Conservation (phyloP, 768 basidiomycete genomes). For the Auricularia heimuer region DNA sequence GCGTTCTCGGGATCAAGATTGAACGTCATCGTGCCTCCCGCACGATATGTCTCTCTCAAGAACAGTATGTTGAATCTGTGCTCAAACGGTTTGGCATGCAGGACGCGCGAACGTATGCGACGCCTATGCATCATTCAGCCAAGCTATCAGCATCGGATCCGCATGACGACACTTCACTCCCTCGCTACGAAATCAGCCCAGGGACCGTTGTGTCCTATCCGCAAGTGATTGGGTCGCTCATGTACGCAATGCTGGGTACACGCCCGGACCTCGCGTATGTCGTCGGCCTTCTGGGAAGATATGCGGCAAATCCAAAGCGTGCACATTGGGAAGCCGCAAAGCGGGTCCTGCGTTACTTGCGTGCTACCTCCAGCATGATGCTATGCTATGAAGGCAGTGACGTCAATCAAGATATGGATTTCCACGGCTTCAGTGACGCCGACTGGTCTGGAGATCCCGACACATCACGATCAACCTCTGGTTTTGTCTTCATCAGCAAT, state of each 20-base stretch:
- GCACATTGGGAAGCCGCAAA: slow-evolving; percentile 10
- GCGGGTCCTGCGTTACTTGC: slow-evolving; percentile 10
- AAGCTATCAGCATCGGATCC: not conserved
- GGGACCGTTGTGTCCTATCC: slow-evolving; percentile 5
- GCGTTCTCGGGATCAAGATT: not conserved
- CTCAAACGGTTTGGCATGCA: slow-evolving; percentile 6
- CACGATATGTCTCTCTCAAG: slow-evolving; percentile 1
- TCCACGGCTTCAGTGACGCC: slow-evolving; percentile 4
- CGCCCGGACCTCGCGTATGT: slow-evolving; percentile 9
- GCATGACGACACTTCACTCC: not conserved
- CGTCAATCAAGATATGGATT: not conserved
- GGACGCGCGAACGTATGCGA: not conserved
- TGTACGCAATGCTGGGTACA: slow-evolving; percentile 7
- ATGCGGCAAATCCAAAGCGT: slow-evolving; percentile 6
- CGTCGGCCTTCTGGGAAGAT: slow-evolving; percentile 5
- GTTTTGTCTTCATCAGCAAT: slow-evolving; percentile 6
- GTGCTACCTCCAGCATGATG: slow-evolving; percentile 4
- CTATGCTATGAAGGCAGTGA: slow-evolving; percentile 3
- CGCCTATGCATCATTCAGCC: not conserved
- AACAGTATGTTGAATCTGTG: not conserved
- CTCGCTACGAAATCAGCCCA: not conserved
- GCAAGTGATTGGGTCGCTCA: slow-evolving; percentile 10
- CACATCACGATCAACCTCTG: slow-evolving; percentile 2
- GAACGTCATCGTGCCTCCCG: not conserved
- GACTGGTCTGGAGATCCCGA: slow-evolving; percentile 7